Percentiles rank a stretch among this genome's conserved stretches.
phyloP scores from a whole-genome alignment of 192 early-diverging fungal genomes.

The Podila minutissima region DNA sequence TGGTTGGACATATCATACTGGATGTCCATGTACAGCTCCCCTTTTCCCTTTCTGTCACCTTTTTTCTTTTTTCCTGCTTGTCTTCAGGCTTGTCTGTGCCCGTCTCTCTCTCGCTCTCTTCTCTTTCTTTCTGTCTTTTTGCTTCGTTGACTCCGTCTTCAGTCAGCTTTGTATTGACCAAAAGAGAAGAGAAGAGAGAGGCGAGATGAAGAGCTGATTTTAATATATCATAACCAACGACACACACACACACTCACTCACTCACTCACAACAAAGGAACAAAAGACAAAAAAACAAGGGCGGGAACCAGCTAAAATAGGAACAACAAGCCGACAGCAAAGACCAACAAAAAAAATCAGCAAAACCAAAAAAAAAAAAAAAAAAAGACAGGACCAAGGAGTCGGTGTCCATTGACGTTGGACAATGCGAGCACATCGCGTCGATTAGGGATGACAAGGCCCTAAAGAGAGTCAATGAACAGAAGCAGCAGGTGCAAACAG shows the following conservation, averaged over 20 bases:
- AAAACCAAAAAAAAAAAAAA: neutral
- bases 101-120: neutral
- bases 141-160: conserved; percentile 5
- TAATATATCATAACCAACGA: neutral
- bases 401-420: no score
- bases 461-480: no score
- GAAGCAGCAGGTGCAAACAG: no score
- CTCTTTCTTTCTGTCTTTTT: neutral
- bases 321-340: neutral
- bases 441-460: no score
- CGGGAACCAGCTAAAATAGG: conserved; percentile 1
- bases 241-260: neutral
- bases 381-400: neutral
- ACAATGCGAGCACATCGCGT: no score
- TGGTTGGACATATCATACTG: no score
- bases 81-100: neutral
- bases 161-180: conserved; percentile 3
- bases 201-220: neutral
- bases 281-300: neutral
- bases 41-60: neutral
- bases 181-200: no score
- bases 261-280: neutral
- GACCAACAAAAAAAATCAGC: neutral
- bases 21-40: neutral
- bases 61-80: neutral